Conservation (phyloP, 257 asterid species). For the Plantago major region DNA sequence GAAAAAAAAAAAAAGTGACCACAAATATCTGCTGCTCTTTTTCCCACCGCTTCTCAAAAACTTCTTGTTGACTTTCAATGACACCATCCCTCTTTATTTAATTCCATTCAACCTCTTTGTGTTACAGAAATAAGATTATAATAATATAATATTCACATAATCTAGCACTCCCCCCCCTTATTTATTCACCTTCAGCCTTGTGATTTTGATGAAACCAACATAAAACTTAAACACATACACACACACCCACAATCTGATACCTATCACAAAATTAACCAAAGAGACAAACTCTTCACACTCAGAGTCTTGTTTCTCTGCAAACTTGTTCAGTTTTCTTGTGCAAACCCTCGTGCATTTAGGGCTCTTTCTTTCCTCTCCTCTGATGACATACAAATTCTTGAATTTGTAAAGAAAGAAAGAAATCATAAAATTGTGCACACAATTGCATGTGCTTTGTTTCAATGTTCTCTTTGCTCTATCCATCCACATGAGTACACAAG, state of each 20-base stretch:
- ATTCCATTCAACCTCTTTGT: slow-evolving; percentile 39
- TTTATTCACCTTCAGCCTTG: slow-evolving; percentile 34
- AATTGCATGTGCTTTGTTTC: slow-evolving; percentile 60
- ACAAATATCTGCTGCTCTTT: too few relatives aligned
- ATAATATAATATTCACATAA: slow-evolving; percentile 25
- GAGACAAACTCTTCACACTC: slow-evolving; percentile 48
- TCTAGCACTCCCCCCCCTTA: slow-evolving; percentile 24
- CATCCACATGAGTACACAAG: slow-evolving; percentile 33
- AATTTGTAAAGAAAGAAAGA: slow-evolving; percentile 25
- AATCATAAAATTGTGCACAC: background rate
- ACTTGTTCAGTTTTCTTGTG: slow-evolving; percentile 14
- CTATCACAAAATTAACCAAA: slow-evolving; percentile 13
- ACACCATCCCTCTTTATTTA: slow-evolving; percentile 26
- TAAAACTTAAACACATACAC: slow-evolving; percentile 7
- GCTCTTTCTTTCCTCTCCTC: slow-evolving; percentile 31
- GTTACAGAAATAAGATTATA: slow-evolving; percentile 33
- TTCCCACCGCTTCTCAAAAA: slow-evolving; percentile 45
- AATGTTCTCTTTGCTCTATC: slow-evolving; percentile 56
- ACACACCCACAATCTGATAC: slow-evolving; percentile 11
- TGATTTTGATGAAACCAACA: slow-evolving; percentile 7
- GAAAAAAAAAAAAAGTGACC: too few relatives aligned
- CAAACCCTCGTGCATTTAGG: slow-evolving; percentile 45
- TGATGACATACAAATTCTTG: slow-evolving; percentile 38
- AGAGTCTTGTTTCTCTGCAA: slow-evolving; percentile 14
- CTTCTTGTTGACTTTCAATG: slow-evolving; percentile 53